Conservation (phyloP, 1,284 basidiomycete genomes). For the Mycena sp. region DNA sequence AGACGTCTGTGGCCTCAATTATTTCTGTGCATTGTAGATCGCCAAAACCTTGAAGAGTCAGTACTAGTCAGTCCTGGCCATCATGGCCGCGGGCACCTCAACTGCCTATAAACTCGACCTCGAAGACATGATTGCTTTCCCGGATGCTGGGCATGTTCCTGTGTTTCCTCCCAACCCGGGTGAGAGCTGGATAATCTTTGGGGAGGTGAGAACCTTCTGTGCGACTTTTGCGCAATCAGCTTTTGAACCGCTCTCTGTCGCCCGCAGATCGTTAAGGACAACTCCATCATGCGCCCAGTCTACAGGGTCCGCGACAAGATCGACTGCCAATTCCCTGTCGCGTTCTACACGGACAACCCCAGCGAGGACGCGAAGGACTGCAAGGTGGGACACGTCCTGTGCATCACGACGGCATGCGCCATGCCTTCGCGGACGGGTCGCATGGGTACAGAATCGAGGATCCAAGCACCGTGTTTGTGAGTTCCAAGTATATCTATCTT, state of each 20-base stretch:
- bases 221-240: background rate
- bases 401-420: slow-evolving; percentile 27
- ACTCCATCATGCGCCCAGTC: slow-evolving; percentile 26
- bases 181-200: slow-evolving; percentile 34
- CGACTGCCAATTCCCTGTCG: slow-evolving; percentile 26
- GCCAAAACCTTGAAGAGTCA: too few relatives aligned
- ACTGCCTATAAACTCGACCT: slow-evolving; percentile 32
- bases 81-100: slow-evolving; percentile 13
- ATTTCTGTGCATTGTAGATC: too few relatives aligned
- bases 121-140: slow-evolving; percentile 34
- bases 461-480: slow-evolving; percentile 14
- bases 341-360: slow-evolving; percentile 33
- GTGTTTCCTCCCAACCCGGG: slow-evolving; percentile 26
- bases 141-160: slow-evolving; percentile 29
- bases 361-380: slow-evolving; percentile 25
- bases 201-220: slow-evolving; percentile 19
- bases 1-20: too few relatives aligned
- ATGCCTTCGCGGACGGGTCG: slow-evolving; percentile 31
- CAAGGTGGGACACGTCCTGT: slow-evolving; percentile 29
- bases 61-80: too few relatives aligned
- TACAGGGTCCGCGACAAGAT: slow-evolving; percentile 26
- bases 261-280: slow-evolving; percentile 23
- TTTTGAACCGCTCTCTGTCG: background rate
- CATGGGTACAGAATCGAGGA: slow-evolving; percentile 32
- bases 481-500: background rate